Evolutionary conservation across 176 grass and related monocot species (phyloP).

Genomic region (Stipa capillata): DNA sequence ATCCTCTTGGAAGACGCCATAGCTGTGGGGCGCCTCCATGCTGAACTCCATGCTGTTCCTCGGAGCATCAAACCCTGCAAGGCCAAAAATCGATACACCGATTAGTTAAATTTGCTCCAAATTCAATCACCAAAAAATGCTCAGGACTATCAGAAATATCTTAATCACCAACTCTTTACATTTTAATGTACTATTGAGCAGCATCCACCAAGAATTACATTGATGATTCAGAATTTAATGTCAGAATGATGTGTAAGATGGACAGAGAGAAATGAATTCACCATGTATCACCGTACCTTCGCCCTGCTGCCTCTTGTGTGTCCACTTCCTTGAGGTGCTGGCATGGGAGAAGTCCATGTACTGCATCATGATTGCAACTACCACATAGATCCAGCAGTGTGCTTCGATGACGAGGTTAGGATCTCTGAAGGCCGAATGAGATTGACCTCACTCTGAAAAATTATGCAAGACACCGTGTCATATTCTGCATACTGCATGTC

Average conservation of each 20-base stretch:
- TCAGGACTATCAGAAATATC: not conserved
- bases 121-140: not conserved
- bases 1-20: conserved; percentile 58
- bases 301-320: conserved; percentile 46
- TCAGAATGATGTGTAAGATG: not conserved
- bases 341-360: conserved; percentile 78
- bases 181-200: not conserved
- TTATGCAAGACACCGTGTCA: not conserved
- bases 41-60: conserved; percentile 87
- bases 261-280: conserved; percentile 12
- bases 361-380: conserved; percentile 53
- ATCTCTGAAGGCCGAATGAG: not conserved
- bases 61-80: conserved; percentile 86
- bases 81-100: not conserved
- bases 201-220: too few relatives aligned
- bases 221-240: conserved; percentile 9
- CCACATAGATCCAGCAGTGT: not conserved
- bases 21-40: conserved; percentile 47
- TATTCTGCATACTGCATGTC: too few relatives aligned
- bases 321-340: conserved; percentile 60
- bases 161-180: not conserved
- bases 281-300: conserved; percentile 44
- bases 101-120: not conserved
- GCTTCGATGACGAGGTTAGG: conserved; percentile 23
- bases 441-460: conserved; percentile 22